Percentiles rank a stretch among this genome's conserved stretches.
Conservation (phyloP, 495 filamentous ascomycete species). For the Amniculicola lignicola region DNA sequence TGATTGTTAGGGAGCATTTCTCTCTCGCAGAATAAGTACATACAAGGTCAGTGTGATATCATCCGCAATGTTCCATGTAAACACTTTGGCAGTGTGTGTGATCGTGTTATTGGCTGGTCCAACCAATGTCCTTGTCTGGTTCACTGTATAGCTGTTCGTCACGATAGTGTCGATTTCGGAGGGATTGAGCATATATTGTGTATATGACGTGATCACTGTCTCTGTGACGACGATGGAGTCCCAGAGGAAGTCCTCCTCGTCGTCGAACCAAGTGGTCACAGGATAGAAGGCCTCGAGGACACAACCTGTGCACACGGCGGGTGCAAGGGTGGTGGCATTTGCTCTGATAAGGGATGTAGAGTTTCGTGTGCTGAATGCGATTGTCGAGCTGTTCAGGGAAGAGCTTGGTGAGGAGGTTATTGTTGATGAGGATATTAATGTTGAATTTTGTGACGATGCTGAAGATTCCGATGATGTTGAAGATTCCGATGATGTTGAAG, state of each 20-base stretch:
- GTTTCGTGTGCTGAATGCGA: conserved; percentile 2
- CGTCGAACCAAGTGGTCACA: conserved; percentile 7
- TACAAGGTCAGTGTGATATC: conserved; percentile 13
- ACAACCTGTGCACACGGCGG: conserved; percentile 26
- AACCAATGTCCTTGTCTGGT: conserved; percentile 12
- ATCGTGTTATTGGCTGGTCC: conserved; percentile 12
- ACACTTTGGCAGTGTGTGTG: neutral
- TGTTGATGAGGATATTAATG: neutral
- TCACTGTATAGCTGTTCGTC: conserved; percentile 1
- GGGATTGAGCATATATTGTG: conserved; percentile 2
- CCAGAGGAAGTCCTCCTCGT: conserved; percentile 5
- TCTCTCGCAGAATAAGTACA: neutral
- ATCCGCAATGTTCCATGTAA: conserved; percentile 2
- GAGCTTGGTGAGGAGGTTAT: neutral
- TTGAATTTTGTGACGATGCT: neutral
- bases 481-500: neutral
- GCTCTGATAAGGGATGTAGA: neutral
- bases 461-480: neutral
- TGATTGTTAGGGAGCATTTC: neutral
- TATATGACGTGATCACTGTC: neutral
- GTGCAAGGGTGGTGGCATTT: conserved; percentile 7
- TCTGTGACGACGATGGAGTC: conserved; percentile 10
- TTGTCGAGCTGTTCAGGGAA: neutral
- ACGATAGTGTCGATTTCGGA: conserved; percentile 10
- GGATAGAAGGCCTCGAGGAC: conserved; percentile 22